phyloP scores from a whole-genome alignment of 495 filamentous ascomycete species.

The Aspergillus campestris region DNA sequence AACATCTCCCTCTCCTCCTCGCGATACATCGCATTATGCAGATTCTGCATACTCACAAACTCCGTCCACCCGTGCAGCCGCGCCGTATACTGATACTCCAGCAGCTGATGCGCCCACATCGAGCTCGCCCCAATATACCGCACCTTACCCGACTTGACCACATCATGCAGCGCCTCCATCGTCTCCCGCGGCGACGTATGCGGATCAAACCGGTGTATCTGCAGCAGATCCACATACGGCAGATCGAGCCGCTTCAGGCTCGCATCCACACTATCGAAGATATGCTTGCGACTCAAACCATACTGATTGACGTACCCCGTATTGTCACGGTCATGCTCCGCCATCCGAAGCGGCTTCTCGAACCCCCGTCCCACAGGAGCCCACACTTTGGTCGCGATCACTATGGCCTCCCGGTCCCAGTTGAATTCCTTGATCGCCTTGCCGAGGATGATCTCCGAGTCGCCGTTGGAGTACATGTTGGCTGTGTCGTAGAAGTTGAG shows the following conservation, averaged over 20 bases:
- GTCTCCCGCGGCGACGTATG: slow-evolving; percentile 56
- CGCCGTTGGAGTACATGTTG: slow-evolving; percentile 34
- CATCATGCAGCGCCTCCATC: slow-evolving; percentile 64
- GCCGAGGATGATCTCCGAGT: slow-evolving; percentile 25
- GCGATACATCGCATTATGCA: slow-evolving; percentile 62
- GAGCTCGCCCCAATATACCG: slow-evolving; percentile 59
- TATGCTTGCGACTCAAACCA: slow-evolving; percentile 55
- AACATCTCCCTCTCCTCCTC: slow-evolving; percentile 78
- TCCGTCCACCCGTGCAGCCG: slow-evolving; percentile 61
- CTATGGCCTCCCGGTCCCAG: slow-evolving; percentile 63
- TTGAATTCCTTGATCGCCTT: slow-evolving; percentile 37
- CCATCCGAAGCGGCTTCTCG: slow-evolving; percentile 16
- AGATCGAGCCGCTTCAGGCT: slow-evolving; percentile 57
- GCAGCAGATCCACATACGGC: slow-evolving; percentile 63
- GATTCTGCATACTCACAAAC: slow-evolving; percentile 71
- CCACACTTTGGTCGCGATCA: slow-evolving; percentile 66
- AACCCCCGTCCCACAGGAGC: slow-evolving; percentile 15
- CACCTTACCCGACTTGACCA: slow-evolving; percentile 56
- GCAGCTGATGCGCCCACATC: slow-evolving; percentile 63
- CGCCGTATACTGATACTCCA: slow-evolving; percentile 53
- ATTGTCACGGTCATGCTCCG: slow-evolving; percentile 12
- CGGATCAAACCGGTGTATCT: slow-evolving; percentile 56
- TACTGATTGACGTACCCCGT: slow-evolving; percentile 23
- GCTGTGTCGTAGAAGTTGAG: slow-evolving; percentile 55
- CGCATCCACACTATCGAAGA: slow-evolving; percentile 63